These are phyloP conservation scores for Chlorella sp. DNA, from an alignment of 139 green algal species.

Conservation along the genomic window DNA sequence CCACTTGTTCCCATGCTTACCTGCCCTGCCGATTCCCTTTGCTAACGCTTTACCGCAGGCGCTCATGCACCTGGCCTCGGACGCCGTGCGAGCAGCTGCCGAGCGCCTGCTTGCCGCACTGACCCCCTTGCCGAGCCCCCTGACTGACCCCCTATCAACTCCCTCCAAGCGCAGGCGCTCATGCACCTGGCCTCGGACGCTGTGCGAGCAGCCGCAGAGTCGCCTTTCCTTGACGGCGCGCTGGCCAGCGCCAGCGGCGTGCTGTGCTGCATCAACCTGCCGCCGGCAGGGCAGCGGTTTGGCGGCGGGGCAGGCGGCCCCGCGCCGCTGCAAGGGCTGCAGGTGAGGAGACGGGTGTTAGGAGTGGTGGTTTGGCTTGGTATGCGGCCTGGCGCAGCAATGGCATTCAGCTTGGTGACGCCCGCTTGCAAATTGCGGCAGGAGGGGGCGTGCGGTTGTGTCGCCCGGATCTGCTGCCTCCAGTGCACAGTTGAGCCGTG, in stretches of 20 bases:
- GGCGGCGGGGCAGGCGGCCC: not conserved
- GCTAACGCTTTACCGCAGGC: too few relatives aligned
- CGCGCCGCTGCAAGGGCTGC: not conserved
- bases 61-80: conserved; percentile 39
- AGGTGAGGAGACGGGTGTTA: not conserved
- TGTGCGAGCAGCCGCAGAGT: conserved; percentile 66
- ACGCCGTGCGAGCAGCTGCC: conserved; percentile 60
- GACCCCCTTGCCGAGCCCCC: not conserved
- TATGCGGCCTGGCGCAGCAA: too few relatives aligned
- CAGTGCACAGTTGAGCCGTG: too few relatives aligned
- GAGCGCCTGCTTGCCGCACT: conserved; percentile 46
- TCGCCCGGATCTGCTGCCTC: too few relatives aligned
- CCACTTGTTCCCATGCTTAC: too few relatives aligned
- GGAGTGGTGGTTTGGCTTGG: too few relatives aligned
- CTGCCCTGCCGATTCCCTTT: too few relatives aligned
- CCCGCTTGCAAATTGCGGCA: too few relatives aligned
- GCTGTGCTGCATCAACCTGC: conserved; percentile 79
- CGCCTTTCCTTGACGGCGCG: conserved; percentile 77
- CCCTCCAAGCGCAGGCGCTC: conserved; percentile 41
- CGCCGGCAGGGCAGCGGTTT: conserved; percentile 34
- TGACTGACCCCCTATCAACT: not conserved
- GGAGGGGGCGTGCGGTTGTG: too few relatives aligned
- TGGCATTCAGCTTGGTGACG: too few relatives aligned
- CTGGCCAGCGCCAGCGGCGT: conserved; percentile 57
- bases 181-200: conserved; percentile 61